Evolutionary conservation across 2,329 filamentous ascomycete genomes (phyloP).

Genomic region (Chalaropsis ovoidea): DNA sequence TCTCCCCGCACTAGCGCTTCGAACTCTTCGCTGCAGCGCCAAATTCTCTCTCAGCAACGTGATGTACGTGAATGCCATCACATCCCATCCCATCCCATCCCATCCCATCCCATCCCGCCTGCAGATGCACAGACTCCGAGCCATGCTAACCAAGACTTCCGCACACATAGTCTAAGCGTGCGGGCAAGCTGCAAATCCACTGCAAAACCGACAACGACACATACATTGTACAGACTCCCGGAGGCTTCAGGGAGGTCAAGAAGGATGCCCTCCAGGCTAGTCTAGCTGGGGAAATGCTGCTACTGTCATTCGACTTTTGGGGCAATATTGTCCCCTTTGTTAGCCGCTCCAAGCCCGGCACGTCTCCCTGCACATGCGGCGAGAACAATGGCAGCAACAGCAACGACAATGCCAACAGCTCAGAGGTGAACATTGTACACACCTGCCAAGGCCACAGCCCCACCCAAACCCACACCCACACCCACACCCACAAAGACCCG

Average conservation of each 20-base stretch:
- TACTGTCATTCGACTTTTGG: conserved; percentile 23
- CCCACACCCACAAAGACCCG: neutral
- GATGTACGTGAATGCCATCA: neutral
- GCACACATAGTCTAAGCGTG: neutral
- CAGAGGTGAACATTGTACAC: neutral
- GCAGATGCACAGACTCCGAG: no score
- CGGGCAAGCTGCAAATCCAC: conserved; percentile 17
- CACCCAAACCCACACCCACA: no score
- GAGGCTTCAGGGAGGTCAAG: conserved; percentile 19
- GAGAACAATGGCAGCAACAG: neutral
- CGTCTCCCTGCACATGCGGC: neutral
- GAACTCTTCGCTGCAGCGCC: conserved; percentile 1
- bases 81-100: no score
- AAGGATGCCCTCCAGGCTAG: conserved; percentile 13
- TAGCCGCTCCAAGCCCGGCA: neutral
- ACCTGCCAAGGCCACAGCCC: neutral
- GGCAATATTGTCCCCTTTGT: conserved; percentile 10
- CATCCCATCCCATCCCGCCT: neutral
- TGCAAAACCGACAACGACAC: conserved; percentile 20
- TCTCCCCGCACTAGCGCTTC: conserved; percentile 9
- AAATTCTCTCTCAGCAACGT: neutral
- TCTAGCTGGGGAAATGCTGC: conserved; percentile 17
- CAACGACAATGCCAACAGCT: neutral
- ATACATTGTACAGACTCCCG: conserved; percentile 22
- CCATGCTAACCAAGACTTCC: conserved; percentile 1